A percentile compares a stretch with the other conserved stretches of the same genome.
Conservation (phyloP, 2,329 filamentous ascomycete species). For the Ophiocordyceps camponoti-leonardi region DNA sequence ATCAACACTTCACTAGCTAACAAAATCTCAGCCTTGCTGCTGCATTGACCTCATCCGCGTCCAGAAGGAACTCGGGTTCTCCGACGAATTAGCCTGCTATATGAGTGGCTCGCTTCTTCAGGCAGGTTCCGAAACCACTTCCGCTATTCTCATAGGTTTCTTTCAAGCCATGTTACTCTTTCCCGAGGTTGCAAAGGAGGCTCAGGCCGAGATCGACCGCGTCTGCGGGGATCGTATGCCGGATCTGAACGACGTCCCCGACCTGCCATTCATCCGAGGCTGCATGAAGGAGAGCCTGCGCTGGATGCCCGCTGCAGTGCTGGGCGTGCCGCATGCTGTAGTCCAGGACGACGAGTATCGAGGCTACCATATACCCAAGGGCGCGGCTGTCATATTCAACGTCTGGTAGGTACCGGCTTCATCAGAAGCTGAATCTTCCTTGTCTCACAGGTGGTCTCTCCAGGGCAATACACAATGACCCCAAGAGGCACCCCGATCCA, state of each 20-base stretch:
- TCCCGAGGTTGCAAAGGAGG: not conserved
- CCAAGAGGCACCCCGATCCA: not conserved
- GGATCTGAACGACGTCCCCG: constrained; percentile 18
- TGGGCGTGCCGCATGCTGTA: constrained; percentile 20
- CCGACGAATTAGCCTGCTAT: not conserved
- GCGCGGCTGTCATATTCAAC: constrained; percentile 22
- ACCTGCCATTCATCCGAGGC: constrained; percentile 27
- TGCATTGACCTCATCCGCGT: not conserved
- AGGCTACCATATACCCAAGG: constrained; percentile 24
- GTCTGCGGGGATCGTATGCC: constrained; percentile 16
- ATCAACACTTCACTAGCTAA: not conserved
- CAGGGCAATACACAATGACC: not conserved
- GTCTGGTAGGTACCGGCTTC: constrained; percentile 12
- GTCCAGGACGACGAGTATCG: constrained; percentile 18
- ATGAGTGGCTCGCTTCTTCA: not conserved
- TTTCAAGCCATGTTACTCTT: not conserved
- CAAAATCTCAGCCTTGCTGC: not conserved
- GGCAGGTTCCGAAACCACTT: not conserved
- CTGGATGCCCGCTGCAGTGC: constrained; percentile 24
- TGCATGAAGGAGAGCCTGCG: constrained; percentile 27
- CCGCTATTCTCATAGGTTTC: not conserved
- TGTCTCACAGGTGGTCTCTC: not conserved
- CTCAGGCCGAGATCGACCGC: not conserved
- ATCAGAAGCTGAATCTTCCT: not conserved
- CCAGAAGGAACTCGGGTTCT: not conserved